Evolutionary conservation across 2,329 filamentous ascomycete species (phyloP).

Genomic region (Penicillium sp.): DNA sequence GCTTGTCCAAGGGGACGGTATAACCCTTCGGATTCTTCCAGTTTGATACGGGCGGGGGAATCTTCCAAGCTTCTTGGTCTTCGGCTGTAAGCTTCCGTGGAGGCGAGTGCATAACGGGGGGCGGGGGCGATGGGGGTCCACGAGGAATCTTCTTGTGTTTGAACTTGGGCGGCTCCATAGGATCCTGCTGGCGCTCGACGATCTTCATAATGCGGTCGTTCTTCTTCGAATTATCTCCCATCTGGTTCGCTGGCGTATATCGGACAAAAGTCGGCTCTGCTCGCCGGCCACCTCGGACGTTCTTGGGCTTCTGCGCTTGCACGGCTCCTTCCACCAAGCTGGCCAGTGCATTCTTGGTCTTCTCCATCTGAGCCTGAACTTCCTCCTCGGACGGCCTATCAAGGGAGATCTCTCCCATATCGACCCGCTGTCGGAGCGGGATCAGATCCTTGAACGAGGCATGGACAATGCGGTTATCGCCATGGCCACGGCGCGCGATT

Average conservation of each 20-base stretch:
- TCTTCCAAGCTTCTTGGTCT: constrained; percentile 96
- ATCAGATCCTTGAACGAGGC: constrained; percentile 97
- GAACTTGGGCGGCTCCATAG: constrained; percentile 96
- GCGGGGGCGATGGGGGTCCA: constrained; percentile 87
- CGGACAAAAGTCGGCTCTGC: constrained; percentile 90
- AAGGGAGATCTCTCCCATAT: constrained; percentile 87
- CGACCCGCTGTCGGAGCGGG: constrained; percentile 85
- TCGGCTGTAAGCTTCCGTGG: constrained; percentile 93
- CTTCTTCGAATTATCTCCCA: constrained; percentile 84
- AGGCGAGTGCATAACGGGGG: constrained; percentile 92
- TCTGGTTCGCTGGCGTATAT: constrained; percentile 95
- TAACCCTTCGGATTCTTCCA: constrained; percentile 99
- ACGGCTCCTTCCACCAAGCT: constrained; percentile 81
- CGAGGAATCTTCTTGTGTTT: constrained; percentile 98
- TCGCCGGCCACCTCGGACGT: constrained; percentile 76
- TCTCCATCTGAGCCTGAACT: constrained; percentile 79
- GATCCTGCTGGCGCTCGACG: constrained; percentile 88
- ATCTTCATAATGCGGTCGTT: constrained; percentile 98
- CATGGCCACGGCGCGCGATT: constrained; percentile 86
- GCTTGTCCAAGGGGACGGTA: constrained; percentile 92
- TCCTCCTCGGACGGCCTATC: constrained; percentile 82
- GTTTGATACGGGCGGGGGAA: constrained; percentile 86
- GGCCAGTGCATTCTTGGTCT: constrained; percentile 83
- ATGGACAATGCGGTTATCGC: constrained; percentile 81
- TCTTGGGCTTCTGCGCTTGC: constrained; percentile 93